phyloP scores from a whole-genome alignment of 2,329 filamentous ascomycete genomes.

The Ascochyta koolunga region DNA sequence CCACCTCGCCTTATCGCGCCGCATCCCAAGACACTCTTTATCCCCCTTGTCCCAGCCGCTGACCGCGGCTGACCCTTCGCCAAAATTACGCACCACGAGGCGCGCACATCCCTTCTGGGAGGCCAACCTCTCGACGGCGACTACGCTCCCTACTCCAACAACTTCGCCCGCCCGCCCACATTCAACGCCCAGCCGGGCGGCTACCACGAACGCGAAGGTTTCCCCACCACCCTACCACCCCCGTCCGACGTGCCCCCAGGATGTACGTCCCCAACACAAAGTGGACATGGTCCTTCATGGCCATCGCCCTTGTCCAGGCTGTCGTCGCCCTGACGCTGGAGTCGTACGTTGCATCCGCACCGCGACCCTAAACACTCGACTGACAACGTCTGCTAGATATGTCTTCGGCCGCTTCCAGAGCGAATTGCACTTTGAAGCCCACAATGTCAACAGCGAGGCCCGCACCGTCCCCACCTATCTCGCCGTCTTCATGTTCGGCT shows the following conservation, averaged over 20 bases:
- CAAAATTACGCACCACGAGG: slow-evolving; percentile 64
- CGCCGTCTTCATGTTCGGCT: slow-evolving; percentile 95
- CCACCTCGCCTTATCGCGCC: slow-evolving; percentile 11
- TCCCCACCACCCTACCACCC: slow-evolving; percentile 51
- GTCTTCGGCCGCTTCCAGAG: slow-evolving; percentile 86
- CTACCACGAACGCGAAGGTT: slow-evolving; percentile 49
- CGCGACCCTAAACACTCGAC: not conserved
- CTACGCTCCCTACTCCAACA: slow-evolving; percentile 52
- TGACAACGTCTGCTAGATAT: slow-evolving; percentile 63
- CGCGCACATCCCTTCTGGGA: slow-evolving; percentile 65
- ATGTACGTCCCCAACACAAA: slow-evolving; percentile 81
- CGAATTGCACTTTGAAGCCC: slow-evolving; percentile 54
- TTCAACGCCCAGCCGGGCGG: slow-evolving; percentile 59
- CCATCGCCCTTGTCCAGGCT: slow-evolving; percentile 76
- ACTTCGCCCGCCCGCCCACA: slow-evolving; percentile 28
- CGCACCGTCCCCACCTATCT: slow-evolving; percentile 90
- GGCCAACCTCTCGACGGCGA: slow-evolving; percentile 60
- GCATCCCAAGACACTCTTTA: slow-evolving; percentile 20
- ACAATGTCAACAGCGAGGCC: slow-evolving; percentile 51
- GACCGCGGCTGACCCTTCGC: slow-evolving; percentile 43
- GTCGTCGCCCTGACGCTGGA: slow-evolving; percentile 82
- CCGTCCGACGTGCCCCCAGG: slow-evolving; percentile 41
- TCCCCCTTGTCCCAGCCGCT: slow-evolving; percentile 40
- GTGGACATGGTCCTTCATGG: slow-evolving; percentile 89
- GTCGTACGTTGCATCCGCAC: slow-evolving; percentile 65